phyloP scores from a whole-genome alignment of 805 yeast species.

The Lachancea waltii region DNA sequence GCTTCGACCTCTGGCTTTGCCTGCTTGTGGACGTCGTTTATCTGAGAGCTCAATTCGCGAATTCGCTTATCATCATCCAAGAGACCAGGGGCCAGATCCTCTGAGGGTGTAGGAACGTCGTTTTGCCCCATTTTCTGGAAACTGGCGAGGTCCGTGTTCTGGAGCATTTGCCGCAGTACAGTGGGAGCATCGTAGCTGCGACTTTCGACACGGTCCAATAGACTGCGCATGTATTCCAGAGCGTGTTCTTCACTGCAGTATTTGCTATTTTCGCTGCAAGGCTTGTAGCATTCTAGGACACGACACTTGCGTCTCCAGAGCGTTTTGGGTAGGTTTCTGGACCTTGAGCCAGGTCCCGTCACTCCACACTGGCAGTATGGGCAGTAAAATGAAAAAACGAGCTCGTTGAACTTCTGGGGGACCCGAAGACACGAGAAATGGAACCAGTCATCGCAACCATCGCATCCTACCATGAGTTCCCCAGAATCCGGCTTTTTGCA shows the following conservation, averaged over 20 bases:
- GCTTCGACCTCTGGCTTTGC: slow-evolving; percentile 11
- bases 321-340: slow-evolving; percentile 38
- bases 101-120: slow-evolving; percentile 15
- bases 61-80: slow-evolving; percentile 1
- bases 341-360: slow-evolving; percentile 30
- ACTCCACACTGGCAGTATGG: slow-evolving; percentile 54
- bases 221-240: slow-evolving; percentile 14
- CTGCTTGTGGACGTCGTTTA: slow-evolving; percentile 15
- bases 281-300: slow-evolving; percentile 42
- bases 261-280: slow-evolving; percentile 42
- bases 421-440: slow-evolving; percentile 75
- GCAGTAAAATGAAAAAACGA: slow-evolving; percentile 65
- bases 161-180: slow-evolving; percentile 15
- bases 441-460: slow-evolving; percentile 93
- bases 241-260: slow-evolving; percentile 79
- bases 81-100: slow-evolving; percentile 10
- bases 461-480: slow-evolving; percentile 87
- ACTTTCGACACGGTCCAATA: slow-evolving; percentile 8
- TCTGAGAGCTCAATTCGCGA: slow-evolving; percentile 13
- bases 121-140: slow-evolving; percentile 20
- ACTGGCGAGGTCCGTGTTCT: slow-evolving; percentile 5
- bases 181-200: slow-evolving; percentile 5
- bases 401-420: slow-evolving; percentile 41
- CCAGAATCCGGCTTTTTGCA: slow-evolving; percentile 78
- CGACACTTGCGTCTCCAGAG: slow-evolving; percentile 77